Percentiles rank a stretch among this genome's conserved stretches.
Evolutionary conservation across 1,284 basidiomycete genomes (phyloP).

Genomic region (Polyporus tsugae): DNA sequence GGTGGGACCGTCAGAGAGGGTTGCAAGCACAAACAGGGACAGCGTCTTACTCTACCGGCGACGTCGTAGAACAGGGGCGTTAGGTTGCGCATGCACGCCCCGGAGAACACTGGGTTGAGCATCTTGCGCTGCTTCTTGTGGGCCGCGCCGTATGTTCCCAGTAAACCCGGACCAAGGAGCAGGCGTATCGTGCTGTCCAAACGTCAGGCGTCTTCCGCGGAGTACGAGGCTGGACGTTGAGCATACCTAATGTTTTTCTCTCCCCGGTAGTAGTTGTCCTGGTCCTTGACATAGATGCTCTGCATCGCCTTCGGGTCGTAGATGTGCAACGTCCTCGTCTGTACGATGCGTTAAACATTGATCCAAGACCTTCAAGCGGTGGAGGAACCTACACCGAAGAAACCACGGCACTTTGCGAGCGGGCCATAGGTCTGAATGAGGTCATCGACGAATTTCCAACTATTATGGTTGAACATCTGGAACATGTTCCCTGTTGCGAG

Average conservation of each 20-base stretch:
- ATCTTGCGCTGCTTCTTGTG: slow-evolving; percentile 38
- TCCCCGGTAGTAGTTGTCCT: slow-evolving; percentile 36
- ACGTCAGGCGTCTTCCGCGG: not conserved
- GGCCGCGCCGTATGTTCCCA: slow-evolving; percentile 21
- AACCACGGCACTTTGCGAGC: not conserved
- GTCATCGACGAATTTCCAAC: slow-evolving; percentile 5
- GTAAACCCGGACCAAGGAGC: slow-evolving; percentile 18
- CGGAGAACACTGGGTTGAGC: slow-evolving; percentile 40
- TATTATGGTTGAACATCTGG: slow-evolving; percentile 7
- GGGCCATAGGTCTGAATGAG: slow-evolving; percentile 9
- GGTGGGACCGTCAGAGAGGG: not conserved
- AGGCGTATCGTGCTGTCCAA: not conserved
- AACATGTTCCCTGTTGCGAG: slow-evolving; percentile 11
- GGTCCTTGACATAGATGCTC: slow-evolving; percentile 42
- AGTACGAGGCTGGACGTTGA: too few relatives aligned
- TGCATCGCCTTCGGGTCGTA: slow-evolving; percentile 39
- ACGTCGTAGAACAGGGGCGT: slow-evolving; percentile 37
- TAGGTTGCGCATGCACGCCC: slow-evolving; percentile 37
- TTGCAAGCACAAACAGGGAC: not conserved
- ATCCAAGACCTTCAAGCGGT: not conserved
- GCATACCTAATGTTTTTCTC: not conserved
- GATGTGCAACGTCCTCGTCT: slow-evolving; percentile 33
- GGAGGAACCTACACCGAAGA: slow-evolving; percentile 8
- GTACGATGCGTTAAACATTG: not conserved
- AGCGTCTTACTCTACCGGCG: slow-evolving; percentile 28